Evolutionary conservation across 345 rosid genomes (phyloP), one percentile per base, ranked within the genome.

Genomic region (Moricandia moricandioides): DNA sequence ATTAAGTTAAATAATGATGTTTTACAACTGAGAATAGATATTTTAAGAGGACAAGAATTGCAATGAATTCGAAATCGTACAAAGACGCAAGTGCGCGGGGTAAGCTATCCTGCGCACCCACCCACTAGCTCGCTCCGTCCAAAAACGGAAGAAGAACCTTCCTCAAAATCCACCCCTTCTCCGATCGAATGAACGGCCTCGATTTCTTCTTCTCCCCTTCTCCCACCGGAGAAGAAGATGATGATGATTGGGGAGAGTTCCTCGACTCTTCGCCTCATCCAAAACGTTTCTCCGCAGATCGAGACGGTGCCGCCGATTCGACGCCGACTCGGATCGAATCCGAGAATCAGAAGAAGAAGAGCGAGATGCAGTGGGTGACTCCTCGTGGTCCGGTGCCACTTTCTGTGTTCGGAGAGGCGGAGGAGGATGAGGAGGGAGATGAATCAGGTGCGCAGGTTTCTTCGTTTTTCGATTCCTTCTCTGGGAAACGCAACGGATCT

Each of bases 171-270:
- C 37, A 78, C 0, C 51, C 77, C 6, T 49, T 27, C 73, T 33
- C 61, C 70, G 60, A 73, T 72, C 65, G 16, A 17, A 65, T 75
- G 75, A 82, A 65, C 84, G 88, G 79, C 68, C 82, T 73, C 2
- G 80, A 82, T 80, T 76, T 77, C 78, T 69, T 70, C 70, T 52
- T 65, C 27, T 35, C 40, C 52, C 66, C 78, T 45, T 54, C 82
- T 0, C 7, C 71, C 29, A 49, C 71, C 26, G 31, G 10, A 21
- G 67, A 18, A 65, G 62, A 24, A 56, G 73, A 62, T n/a, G 98
- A 88, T n/a, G 98, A 88, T 43, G 88, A 88, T 71, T 94, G 97
- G 97, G 89, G 95, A 67, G 97, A 90, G 57, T 94, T 91, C 80
- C 72, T 86, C 58, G 71, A 77, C 27, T 82, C 86, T 39, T 68